phyloP scores from a whole-genome alignment of 129 eudicot species.

The Lonicera japonica region DNA sequence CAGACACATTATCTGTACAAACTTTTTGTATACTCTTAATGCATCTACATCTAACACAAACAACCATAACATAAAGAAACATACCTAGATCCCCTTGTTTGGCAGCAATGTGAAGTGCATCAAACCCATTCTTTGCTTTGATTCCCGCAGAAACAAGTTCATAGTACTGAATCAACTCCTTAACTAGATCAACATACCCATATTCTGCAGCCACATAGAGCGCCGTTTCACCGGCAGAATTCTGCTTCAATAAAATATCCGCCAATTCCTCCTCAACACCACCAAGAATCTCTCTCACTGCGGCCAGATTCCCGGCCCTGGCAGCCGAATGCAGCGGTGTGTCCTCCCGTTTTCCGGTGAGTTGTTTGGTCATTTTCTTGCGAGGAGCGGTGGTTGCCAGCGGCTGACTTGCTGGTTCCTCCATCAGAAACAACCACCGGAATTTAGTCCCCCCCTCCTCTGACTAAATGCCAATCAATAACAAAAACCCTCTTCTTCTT shows the following conservation, averaged over 20 bases:
- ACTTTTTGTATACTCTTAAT: no score
- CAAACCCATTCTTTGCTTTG: conserved; percentile 84
- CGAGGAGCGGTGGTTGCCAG: conserved; percentile 20
- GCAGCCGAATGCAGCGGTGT: conserved; percentile 45
- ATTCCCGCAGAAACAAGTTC: conserved; percentile 75
- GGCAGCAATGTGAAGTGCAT: conserved; percentile 97
- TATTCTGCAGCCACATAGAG: conserved; percentile 81
- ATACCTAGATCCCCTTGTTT: conserved; percentile 95
- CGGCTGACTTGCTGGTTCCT: conserved; percentile 15
- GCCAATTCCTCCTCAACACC: conserved; percentile 38
- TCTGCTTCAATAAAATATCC: conserved; percentile 48
- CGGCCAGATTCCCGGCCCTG: conserved; percentile 40
- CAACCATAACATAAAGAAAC: not conserved
- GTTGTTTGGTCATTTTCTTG: conserved; percentile 53
- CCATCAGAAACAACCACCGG: conserved; percentile 19
- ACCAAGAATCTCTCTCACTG: conserved; percentile 37
- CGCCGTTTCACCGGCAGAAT: conserved; percentile 74
- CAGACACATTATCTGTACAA: not conserved
- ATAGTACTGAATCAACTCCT: conserved; percentile 60
- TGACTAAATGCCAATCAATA: not conserved
- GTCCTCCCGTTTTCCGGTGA: conserved; percentile 56
- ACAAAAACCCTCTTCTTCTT: conserved; percentile 23
- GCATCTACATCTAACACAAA: no score
- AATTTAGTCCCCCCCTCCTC: not conserved
- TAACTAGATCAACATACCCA: conserved; percentile 69